Conservation (phyloP, 1,139 yeast species). For the Maudiozyma humilis region DNA sequence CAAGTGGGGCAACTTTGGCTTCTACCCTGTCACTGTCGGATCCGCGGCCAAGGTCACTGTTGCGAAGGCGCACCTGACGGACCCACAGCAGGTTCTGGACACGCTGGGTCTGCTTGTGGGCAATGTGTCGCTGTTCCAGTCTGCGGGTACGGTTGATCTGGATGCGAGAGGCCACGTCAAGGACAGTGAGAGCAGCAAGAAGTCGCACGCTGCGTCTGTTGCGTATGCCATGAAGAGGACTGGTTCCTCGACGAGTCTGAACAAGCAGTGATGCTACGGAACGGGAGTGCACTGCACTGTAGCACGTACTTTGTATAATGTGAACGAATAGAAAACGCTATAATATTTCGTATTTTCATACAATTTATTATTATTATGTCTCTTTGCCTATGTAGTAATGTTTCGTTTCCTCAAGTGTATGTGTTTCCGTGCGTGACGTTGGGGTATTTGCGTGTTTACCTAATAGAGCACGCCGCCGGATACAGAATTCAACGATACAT, state of each 20-base stretch:
- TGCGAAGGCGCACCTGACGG: slow-evolving; percentile 81
- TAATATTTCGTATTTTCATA: too few species aligned
- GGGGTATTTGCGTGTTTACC: too few species aligned
- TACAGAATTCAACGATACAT: too few species aligned
- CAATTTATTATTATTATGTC: too few species aligned
- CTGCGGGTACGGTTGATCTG: slow-evolving; percentile 64
- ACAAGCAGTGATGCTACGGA: neutral
- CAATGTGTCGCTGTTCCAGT: slow-evolving; percentile 48
- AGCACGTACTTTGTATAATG: neutral
- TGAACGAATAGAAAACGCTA: too few species aligned
- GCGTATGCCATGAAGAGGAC: slow-evolving; percentile 28
- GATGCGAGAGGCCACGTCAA: slow-evolving; percentile 65
- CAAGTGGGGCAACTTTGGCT: slow-evolving; percentile 48
- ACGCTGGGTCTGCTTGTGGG: slow-evolving; percentile 76
- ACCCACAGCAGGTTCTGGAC: slow-evolving; percentile 79
- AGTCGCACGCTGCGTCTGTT: slow-evolving; percentile 27
- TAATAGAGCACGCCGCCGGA: too few species aligned
- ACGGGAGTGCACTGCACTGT: too few species aligned
- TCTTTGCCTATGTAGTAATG: too few species aligned
- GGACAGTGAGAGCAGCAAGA: slow-evolving; percentile 33
- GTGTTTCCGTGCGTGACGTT: too few species aligned
- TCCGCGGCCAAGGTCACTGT: slow-evolving; percentile 85
- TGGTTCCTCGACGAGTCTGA: slow-evolving; percentile 12
- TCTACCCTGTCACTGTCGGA: slow-evolving; percentile 89
- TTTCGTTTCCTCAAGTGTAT: too few species aligned